Evolutionary conservation across 2,329 filamentous ascomycete species (phyloP), one percentile per base, ranked within the genome.

Genomic region (Ophiostoma australiae): DNA sequence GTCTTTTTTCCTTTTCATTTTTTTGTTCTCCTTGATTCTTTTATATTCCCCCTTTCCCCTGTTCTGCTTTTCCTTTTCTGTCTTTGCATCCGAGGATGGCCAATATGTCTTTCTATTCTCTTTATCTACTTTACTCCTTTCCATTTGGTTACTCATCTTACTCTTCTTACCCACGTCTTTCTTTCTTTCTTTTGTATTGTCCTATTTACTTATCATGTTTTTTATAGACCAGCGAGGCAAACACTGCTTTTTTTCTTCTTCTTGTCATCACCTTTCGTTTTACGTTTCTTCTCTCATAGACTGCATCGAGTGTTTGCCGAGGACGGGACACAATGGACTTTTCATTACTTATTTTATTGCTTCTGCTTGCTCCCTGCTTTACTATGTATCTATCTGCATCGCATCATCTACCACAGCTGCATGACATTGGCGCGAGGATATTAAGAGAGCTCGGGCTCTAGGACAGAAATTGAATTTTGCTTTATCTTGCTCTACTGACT

Each of bases 51-150:
- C 55, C 61, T 37, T 31, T n/a, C 61, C 31, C 23, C 66, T 20
- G 2, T 55, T 67, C 67, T 71, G 70, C 23, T 75, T 70, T 70
- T 61, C 4, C 20, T 48, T 48, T 52, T 52, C 20, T 23, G 7
- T 55, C n/a, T 39, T 1, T 13, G 37, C 37, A 39, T 39, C 44
- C 44, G 15, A 20, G 44, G 48, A 55, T 55, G 48, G n/a, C 20
- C 20, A 55, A 23, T 27, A n/a, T 27, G 27, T 58, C n/a, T 58
- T 55, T 27, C 15, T 35, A 27, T 17, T 11, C 31, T 67, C 37
- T 44, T 7, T 13, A 3, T 35, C 35, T 17, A 27, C 74, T 73
- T 76, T 74, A 74, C 71, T 72, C 73, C 70, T 39, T 71, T 70
- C 67, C 73, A 73, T 72, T 20, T 67, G 48, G 71, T 67, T 52